Base-by-base conservation (phyloP, 2,329 filamentous ascomycete genomes). In the Neofusicoccum ribis region DNA sequence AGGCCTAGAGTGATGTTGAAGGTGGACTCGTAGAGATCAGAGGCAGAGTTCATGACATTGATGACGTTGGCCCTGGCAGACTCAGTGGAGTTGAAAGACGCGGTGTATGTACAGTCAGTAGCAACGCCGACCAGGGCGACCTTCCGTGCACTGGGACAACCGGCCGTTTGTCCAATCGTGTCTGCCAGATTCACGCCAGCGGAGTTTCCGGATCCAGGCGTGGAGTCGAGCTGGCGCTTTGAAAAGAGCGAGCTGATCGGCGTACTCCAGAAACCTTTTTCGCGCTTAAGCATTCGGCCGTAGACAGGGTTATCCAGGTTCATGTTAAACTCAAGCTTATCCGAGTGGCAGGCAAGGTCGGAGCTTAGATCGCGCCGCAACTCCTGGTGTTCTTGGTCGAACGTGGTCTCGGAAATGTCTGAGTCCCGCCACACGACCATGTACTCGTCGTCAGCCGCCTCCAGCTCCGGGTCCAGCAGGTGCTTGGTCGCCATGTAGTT, bases 1-100 rank as follows among this genome's bases (percentile, higher is more conserved):
- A 99, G 87, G 49, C 93, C 95, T 41, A 99, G 87, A 0, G 93
- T 94, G 71, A 99, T 94, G 78, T 97, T 97, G 81, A 99, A 98
- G 7, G 91, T 91, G 70, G 84, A 87, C 77, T 99, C 95, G 74
- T 95, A 99, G 9, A 97, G 80, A 67, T 88, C 86, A 1, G 94
- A 97, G 0, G 95, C 95, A 50, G 88, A 84, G 79, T 96, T 97
- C 76, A 99, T 90, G 74, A 92, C 84, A 61, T 82, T 84, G 71
- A 99, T 93, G 68, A 99, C 85, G 74, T 95, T 95, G 67, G 85
- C 77, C 64, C 89, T 85, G 27, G 89, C 85, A n/a, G 86, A 81
- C 59, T 86, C 82, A 49, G 85, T 85, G 23, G 84, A 85, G 67
- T 88, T 85, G 76, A 97, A 96, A 3, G 84, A 83, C 1, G 81